Evolutionary conservation across 78 protist species (phyloP).

Genomic region (Dictyostelium brefeldianum): DNA sequence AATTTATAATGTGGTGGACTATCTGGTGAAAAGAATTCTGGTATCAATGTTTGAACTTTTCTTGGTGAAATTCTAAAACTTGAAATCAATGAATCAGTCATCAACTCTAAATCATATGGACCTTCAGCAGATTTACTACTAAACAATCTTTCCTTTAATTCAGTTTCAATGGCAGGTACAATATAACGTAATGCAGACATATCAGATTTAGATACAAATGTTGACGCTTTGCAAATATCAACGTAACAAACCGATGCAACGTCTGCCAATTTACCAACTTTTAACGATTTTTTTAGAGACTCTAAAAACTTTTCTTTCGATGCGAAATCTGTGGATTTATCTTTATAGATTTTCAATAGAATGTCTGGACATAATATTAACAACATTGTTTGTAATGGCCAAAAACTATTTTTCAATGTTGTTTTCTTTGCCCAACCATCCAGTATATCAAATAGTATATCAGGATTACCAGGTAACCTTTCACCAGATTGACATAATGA

Average conservation of each 20-base stretch:
- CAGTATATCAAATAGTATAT: slow-evolving; percentile 68
- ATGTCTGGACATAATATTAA: slow-evolving; percentile 84
- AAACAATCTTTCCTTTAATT: slow-evolving; percentile 59
- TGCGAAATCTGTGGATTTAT: slow-evolving; percentile 12
- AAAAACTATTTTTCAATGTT: slow-evolving; percentile 63
- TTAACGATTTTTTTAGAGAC: slow-evolving; percentile 36
- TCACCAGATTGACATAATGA: slow-evolving; percentile 60
- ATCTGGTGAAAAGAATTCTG: neutral
- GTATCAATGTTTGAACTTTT: neutral
- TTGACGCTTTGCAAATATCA: slow-evolving; percentile 86
- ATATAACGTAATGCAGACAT: slow-evolving; percentile 80
- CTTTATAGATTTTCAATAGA: slow-evolving; percentile 49
- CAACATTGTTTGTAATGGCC: slow-evolving; percentile 86
- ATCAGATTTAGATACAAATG: slow-evolving; percentile 81
- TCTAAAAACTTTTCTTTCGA: slow-evolving; percentile 63
- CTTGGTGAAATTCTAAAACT: slow-evolving; percentile 48
- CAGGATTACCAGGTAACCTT: slow-evolving; percentile 75
- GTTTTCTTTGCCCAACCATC: slow-evolving; percentile 67
- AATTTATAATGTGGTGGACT: slow-evolving; percentile 57
- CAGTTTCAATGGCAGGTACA: slow-evolving; percentile 75
- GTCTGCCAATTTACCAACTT: slow-evolving; percentile 45
- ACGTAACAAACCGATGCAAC: slow-evolving; percentile 79
- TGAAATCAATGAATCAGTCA: slow-evolving; percentile 60
- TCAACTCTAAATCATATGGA: slow-evolving; percentile 52
- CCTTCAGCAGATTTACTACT: slow-evolving; percentile 38